These are phyloP conservation scores for Ceratopteris richardii DNA, from an alignment of 75 land plant species.

Conservation along the genomic window DNA sequence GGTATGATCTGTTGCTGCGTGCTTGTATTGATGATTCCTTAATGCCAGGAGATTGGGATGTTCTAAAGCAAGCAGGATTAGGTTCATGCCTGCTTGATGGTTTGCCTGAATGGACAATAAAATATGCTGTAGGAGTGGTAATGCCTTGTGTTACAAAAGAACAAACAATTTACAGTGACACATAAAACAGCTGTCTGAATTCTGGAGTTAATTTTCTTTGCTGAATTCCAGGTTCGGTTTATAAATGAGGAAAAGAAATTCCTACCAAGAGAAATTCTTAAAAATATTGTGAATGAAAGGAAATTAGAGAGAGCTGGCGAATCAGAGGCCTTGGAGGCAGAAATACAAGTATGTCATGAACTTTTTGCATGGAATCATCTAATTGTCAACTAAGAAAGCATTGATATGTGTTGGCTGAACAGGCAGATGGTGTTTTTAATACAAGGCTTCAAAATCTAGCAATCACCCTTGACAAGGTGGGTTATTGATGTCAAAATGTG, in stretches of 20 bases:
- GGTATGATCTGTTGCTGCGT: conserved; percentile 69
- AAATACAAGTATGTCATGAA: conserved; percentile 51
- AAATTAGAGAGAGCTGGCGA: conserved; percentile 46
- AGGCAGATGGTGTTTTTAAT: conserved; percentile 97
- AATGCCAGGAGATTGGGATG: conserved; percentile 58
- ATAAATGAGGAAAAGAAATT: conserved; percentile 65
- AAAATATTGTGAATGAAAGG: conserved; percentile 55
- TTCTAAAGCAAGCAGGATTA: conserved; percentile 73
- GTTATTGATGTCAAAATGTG: conserved; percentile 2
- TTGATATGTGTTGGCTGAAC: conserved; percentile 8
- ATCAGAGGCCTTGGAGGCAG: conserved; percentile 62
- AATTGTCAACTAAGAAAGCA: background rate
- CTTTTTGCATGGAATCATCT: background rate
- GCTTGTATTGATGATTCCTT: conserved; percentile 65
- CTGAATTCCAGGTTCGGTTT: conserved; percentile 64
- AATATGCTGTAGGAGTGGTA: conserved; percentile 91
- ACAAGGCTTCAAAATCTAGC: conserved; percentile 91
- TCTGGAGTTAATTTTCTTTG: too few species aligned
- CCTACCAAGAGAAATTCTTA: conserved; percentile 64
- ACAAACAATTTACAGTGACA: too few species aligned
- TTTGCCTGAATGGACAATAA: conserved; percentile 83
- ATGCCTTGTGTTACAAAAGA: too few species aligned
- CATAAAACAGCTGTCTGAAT: too few species aligned
- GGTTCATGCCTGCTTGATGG: conserved; percentile 85
- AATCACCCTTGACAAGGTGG: conserved; percentile 89